Conservation (phyloP, 2,329 filamentous ascomycete species). For the Ascochyta fabae region DNA sequence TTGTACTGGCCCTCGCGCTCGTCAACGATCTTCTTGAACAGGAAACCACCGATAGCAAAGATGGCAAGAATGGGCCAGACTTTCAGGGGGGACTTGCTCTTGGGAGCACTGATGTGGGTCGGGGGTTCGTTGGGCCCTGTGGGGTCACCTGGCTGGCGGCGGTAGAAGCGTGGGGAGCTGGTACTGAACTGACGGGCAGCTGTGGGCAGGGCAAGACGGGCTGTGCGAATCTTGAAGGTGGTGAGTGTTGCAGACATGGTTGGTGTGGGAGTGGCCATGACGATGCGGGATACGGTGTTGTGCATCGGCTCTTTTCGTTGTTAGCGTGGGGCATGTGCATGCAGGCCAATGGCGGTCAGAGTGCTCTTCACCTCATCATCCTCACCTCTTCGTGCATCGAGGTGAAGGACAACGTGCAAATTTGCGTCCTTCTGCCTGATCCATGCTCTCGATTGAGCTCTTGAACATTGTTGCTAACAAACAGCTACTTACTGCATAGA, state of each 20-base stretch:
- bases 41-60: slow-evolving; percentile 53
- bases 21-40: slow-evolving; percentile 57
- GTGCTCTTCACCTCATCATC: background rate
- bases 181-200: slow-evolving; percentile 35
- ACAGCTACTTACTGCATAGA: background rate
- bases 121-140: slow-evolving; percentile 49
- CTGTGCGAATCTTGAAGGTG: slow-evolving; percentile 21
- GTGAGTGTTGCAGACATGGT: slow-evolving; percentile 40
- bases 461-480: slow-evolving; percentile 2
- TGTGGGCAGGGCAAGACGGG: slow-evolving; percentile 14
- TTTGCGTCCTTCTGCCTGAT: slow-evolving; percentile 6
- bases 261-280: slow-evolving; percentile 34
- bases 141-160: slow-evolving; percentile 45
- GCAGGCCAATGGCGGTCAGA: slow-evolving; percentile 9
- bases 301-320: slow-evolving; percentile 32
- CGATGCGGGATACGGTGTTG: slow-evolving; percentile 30
- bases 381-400: slow-evolving; percentile 3
- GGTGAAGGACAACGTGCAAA: slow-evolving; percentile 3
- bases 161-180: slow-evolving; percentile 32
- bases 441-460: background rate
- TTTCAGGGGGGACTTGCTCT: slow-evolving; percentile 49
- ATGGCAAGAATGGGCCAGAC: slow-evolving; percentile 56
- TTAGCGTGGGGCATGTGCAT: slow-evolving; percentile 26
- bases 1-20: slow-evolving; percentile 50
- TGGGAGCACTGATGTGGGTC: slow-evolving; percentile 40